Evolutionary conservation across 805 yeast genomes (phyloP), one percentile per base, ranked within the genome.

Genomic region (Wickerhamiella nectarea): DNA sequence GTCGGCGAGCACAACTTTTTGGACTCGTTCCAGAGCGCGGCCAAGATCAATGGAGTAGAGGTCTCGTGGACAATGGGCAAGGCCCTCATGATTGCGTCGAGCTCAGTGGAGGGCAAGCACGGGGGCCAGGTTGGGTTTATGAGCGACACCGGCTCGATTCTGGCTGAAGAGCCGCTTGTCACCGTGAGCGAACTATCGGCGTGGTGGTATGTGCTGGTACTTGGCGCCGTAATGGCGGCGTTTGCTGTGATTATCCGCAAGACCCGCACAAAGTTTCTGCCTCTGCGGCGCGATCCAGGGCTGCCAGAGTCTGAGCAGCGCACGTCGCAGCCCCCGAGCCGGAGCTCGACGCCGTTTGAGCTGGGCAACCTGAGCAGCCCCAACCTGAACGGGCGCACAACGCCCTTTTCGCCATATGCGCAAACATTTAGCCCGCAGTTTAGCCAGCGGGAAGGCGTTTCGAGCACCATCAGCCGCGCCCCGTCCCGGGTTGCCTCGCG

Each of bases 41-140:
- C 79, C 44, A 70, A 77, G 14, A 75, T 91, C 25, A 72, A 83
- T 47, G 95, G 93, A 2, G 74, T 76, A 4, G 98, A 91, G 52
- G 65, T 91, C 14, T 81, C 95, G 0, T 91, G 99, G 99, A 89
- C 97, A 0, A 59, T 91, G 28, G 99, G 98, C 4, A 79, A 81
- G 55, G 85, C 87, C 21, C 58, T 91, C 3, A 59, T 89, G 10
- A 83, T 77, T 58, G 95, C 95, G 0, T 76, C 94, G 0, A 74
- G 87, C 12, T 77, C 76, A 49, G 68, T 83, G 6, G 58, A 56
- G 3, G 26, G 31, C 50, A 56, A 2, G 2, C 14, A 9, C 34
- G 9, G 20, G 37, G 36, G 18, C 15, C 37, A 34, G 26, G 43
- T 40, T 10, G 43, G 43, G 31, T 40, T 34, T 34, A 28, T 34